A percentile compares a stretch with the other conserved stretches of the same genome.
Conservation (phyloP, 2,329 filamentous ascomycete species). For the Rutstroemia sp. region DNA sequence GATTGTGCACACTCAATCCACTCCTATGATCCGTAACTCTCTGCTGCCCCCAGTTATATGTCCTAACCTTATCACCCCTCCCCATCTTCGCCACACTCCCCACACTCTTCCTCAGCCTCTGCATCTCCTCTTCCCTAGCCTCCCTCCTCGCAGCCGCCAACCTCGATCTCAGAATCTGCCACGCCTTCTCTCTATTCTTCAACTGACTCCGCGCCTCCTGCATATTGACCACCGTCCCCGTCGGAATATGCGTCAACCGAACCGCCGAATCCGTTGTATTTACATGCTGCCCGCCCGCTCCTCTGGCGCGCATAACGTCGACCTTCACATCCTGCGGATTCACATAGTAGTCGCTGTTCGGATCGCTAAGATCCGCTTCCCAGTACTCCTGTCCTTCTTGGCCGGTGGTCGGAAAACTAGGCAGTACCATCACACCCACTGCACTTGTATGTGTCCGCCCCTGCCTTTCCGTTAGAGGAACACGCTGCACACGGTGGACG, state of each 20-base stretch:
- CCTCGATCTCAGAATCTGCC: conserved; percentile 74
- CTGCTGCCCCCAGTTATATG: conserved; percentile 66
- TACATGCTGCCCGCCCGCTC: conserved; percentile 94
- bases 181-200: conserved; percentile 80
- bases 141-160: conserved; percentile 75
- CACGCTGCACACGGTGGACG: conserved; percentile 89
- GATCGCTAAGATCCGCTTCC: conserved; percentile 65
- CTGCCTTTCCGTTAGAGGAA: conserved; percentile 84
- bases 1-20: conserved; percentile 55
- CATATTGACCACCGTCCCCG: conserved; percentile 79
- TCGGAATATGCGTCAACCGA: conserved; percentile 83
- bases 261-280: conserved; percentile 98
- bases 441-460: conserved; percentile 91
- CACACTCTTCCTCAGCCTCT: conserved; percentile 67
- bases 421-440: conserved; percentile 85
- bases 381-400: conserved; percentile 40
- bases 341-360: conserved; percentile 86
- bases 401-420: conserved; percentile 60
- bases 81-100: conserved; percentile 77
- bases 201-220: conserved; percentile 89
- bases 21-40: conserved; percentile 67
- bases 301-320: conserved; percentile 87
- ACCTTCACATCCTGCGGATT: conserved; percentile 72
- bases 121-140: conserved; percentile 73
- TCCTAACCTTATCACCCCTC: conserved; percentile 82